Conservation (phyloP, 805 yeast genomes). For the Saturnispora besseyi region DNA sequence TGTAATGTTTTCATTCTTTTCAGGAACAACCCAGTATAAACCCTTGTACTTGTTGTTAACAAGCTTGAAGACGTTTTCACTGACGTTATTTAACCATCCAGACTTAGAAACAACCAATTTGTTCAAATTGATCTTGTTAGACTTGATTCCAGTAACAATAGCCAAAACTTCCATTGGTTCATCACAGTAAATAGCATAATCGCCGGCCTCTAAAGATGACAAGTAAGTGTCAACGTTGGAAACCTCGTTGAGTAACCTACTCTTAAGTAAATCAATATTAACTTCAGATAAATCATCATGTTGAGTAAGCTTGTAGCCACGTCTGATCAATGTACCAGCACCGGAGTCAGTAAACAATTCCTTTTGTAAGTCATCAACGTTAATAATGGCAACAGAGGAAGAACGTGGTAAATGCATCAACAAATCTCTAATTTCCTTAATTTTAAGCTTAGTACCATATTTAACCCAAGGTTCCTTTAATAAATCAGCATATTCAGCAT, state of each 20-base stretch:
- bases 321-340: constrained; percentile 96
- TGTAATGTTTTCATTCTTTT: constrained; percentile 80
- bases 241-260: constrained; percentile 68
- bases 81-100: constrained; percentile 96
- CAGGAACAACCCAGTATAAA: constrained; percentile 83
- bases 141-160: constrained; percentile 44
- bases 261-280: constrained; percentile 52
- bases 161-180: constrained; percentile 94
- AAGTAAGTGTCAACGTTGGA: constrained; percentile 75
- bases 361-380: constrained; percentile 90
- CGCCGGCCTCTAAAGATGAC: constrained; percentile 42
- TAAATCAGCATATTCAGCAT: constrained; percentile 88
- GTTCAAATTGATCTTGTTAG: constrained; percentile 59
- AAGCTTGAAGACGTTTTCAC: constrained; percentile 86
- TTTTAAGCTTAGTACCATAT: constrained; percentile 95
- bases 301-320: constrained; percentile 83
- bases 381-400: constrained; percentile 94
- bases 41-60: constrained; percentile 63
- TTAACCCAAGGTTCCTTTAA: constrained; percentile 96
- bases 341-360: constrained; percentile 98
- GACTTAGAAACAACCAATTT: constrained; percentile 79
- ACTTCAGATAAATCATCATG: constrained; percentile 66
- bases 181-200: constrained; percentile 81
- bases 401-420: constrained; percentile 92
- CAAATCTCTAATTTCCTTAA: constrained; percentile 91